Base-by-base conservation (phyloP, 805 yeast genomes). In the Saturnispora dispora region DNA sequence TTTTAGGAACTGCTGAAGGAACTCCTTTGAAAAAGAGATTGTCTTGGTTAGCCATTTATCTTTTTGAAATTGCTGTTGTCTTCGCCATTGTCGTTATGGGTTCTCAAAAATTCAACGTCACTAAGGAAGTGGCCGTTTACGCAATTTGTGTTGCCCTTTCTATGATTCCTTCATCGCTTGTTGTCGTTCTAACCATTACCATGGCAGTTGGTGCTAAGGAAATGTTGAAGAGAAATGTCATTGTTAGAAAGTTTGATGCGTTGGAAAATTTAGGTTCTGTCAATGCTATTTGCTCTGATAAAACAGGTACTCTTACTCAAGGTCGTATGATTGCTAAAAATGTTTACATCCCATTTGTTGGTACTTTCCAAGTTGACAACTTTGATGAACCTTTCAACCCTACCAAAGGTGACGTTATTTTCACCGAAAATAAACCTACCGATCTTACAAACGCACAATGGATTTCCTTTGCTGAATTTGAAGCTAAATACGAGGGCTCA, bases 81-180 rank as follows among this genome's bases (percentile, higher is more conserved):
- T 83, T 87, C 62, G 96, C 96, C 1, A 81, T 88, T 52, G 79
- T 88, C 18, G 95, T 86, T 3, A 84, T 88, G 95, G 95, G 82
- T 2, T 79, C 93, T 9, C 95, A 88, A 67, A 76, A 76, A 54
- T 81, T 87, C 66, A 60, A 70, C 11, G 95, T 88, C n/a, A 81
- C 79, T 57, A 78, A 74, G 52, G 88, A 87, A 58, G 93, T 88
- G 36, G 95, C 95, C 13, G 81, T 88, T 46, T 88, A 88, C 63
- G 96, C 96, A 25, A 83, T 88, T 60, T 88, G 95, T 69, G 90
- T 85, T 46, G 86, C 85, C 0, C 70, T 85, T 46, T 80, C 90
- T 5, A 85, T 85, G 88, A 85, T 85, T 57, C 93, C 93, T 3
- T 84, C 89, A 3, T 82, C 90, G 0, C 72, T 85, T 59, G 83